Percentiles rank a stretch among this genome's conserved stretches.
Conservation (phyloP, 2,329 filamentous ascomycete species). For the Colletotrichum nymphaeae region DNA sequence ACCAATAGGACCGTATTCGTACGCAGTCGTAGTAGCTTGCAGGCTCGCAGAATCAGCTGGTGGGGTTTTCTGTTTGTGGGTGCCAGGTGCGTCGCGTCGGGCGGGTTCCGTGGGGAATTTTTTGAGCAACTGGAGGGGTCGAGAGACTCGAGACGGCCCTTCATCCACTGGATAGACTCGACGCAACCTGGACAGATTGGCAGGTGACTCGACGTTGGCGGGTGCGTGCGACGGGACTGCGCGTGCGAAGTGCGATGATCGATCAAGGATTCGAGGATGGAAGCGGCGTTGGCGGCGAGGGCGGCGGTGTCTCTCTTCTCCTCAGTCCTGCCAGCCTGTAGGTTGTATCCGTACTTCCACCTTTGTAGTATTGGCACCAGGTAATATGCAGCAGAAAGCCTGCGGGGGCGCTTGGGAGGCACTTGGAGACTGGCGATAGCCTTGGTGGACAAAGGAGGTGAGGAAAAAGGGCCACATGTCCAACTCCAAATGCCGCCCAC, state of each 20-base stretch:
- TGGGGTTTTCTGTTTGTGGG: background rate
- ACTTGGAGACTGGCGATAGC: background rate
- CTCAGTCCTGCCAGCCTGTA: background rate
- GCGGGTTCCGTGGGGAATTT: slow-evolving; percentile 26
- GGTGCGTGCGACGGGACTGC: background rate
- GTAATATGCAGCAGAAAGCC: background rate
- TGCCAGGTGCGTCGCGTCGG: slow-evolving; percentile 15
- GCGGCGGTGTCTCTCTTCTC: background rate
- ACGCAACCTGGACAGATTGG: background rate
- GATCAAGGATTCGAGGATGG: background rate
- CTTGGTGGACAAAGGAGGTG: background rate
- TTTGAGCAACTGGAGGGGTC: background rate
- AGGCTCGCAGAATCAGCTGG: background rate
- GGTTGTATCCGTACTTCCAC: too few relatives aligned
- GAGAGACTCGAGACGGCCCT: background rate
- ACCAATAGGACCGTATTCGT: background rate
- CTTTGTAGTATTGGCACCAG: too few relatives aligned
- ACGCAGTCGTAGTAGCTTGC: background rate
- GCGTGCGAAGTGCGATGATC: too few relatives aligned
- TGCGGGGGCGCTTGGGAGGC: background rate
- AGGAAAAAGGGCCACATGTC: background rate
- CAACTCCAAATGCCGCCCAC: background rate
- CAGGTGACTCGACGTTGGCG: slow-evolving; percentile 16
- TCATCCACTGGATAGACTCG: slow-evolving; percentile 9
- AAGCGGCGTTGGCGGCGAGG: background rate